Base-by-base conservation (phyloP, 1,284 basidiomycete genomes). In the Ustilago lituana region DNA sequence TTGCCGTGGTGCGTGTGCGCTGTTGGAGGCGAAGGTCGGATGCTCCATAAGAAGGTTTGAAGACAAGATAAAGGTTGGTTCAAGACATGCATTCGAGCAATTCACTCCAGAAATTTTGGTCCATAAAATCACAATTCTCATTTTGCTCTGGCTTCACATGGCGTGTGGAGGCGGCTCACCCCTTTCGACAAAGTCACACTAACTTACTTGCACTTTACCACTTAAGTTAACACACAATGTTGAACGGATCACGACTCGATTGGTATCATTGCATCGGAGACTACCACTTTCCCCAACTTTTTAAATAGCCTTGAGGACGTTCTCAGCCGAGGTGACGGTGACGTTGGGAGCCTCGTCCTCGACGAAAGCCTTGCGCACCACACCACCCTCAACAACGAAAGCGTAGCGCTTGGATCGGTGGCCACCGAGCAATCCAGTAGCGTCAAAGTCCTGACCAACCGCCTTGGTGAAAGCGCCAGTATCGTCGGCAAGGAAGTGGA, bases 401-500 rank as follows among this genome's bases (percentile, higher is more conserved):
- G 62, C 67, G 47, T 70, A 70, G 11, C 78, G 63, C 62, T 77
- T 66, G 39, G 73, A 67, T 20, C 79, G 61, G 44, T 63, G 45
- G 47, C 51, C 60, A 37, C 79, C 79, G 22, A 81, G 64, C 40
- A 81, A 52, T 9, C 67, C 70, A 15, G 67, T 51, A n/a, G 79
- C 79, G 48, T 80, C 76, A 45, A 80, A 80, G 59, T 53, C 53
- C 47, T 77, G 74, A 12, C 78, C 78, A 1, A 76, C 49, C 15
- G 73, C 68, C 39, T 73, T 60, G 43, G 77, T 80, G 60, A 76
- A 80, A n/a, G 74, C 74, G 22, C 73, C 77, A 17, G 74, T 76
- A 62, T 81, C 79, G 45, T 81, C 79, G 39, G 77, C 67, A 4
- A 81, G 59, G 65, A 81, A 74, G 65, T 76, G 74, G 20, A 81